Evolutionary conservation across 2,329 filamentous ascomycete genomes (phyloP).

Genomic region (Arthrobotrys entomopaga): DNA sequence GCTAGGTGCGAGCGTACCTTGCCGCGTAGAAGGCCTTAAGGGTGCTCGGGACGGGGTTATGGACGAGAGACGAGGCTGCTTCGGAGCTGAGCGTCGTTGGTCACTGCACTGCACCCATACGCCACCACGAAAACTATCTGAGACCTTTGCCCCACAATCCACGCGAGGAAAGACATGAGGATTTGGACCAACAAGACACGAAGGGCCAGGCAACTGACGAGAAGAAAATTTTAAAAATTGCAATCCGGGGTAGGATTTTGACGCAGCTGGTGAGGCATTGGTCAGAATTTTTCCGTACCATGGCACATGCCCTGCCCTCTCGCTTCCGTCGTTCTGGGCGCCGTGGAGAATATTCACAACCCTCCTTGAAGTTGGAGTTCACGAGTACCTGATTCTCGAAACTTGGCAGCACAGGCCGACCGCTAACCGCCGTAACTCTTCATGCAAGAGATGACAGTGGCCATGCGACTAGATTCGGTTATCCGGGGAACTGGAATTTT

Average conservation of each 20-base stretch:
- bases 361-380: conserved; percentile 7
- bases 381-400: background rate
- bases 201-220: background rate
- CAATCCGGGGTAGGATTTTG: conserved; percentile 49
- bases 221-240: conserved; percentile 12
- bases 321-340: conserved; percentile 42
- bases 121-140: conserved; percentile 25
- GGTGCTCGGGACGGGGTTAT: conserved; percentile 24
- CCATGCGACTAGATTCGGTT: conserved; percentile 30
- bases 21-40: background rate
- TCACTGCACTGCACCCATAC: background rate
- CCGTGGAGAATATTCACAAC: conserved; percentile 46
- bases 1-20: conserved; percentile 14
- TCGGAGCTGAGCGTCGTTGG: background rate
- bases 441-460: background rate
- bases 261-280: conserved; percentile 26
- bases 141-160: conserved; percentile 50
- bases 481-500: conserved; percentile 48
- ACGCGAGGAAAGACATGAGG: conserved; percentile 34
- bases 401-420: conserved; percentile 4
- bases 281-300: conserved; percentile 27
- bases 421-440: background rate
- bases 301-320: conserved; percentile 31
- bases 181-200: background rate
- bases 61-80: conserved; percentile 30